Conservation (phyloP, 306 rosid species). For the Cucumis melo region DNA sequence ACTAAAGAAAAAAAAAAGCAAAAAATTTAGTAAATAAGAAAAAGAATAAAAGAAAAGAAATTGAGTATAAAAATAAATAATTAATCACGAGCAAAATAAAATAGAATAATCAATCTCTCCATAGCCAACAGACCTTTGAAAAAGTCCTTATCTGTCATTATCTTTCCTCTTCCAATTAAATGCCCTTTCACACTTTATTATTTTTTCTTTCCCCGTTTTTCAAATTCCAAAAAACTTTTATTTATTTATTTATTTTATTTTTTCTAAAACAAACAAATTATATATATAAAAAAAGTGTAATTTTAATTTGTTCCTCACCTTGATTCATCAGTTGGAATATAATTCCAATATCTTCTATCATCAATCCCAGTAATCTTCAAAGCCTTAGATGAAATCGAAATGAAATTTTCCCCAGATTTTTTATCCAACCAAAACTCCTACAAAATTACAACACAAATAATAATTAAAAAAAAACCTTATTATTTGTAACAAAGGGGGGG, state of each 20-base stretch:
- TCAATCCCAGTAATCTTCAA: conserved; percentile 75
- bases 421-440: conserved; percentile 71
- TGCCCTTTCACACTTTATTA: too few species aligned
- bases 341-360: conserved; percentile 85
- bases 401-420: conserved; percentile 35
- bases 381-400: conserved; percentile 55
- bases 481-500: not conserved
- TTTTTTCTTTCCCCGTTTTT: too few species aligned
- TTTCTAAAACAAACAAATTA: too few species aligned
- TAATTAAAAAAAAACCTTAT: too few species aligned
- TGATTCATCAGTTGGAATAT: conserved; percentile 62
- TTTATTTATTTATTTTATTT: too few species aligned
- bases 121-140: conserved; percentile 3
- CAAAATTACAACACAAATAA: not conserved
- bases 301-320: conserved; percentile 28
- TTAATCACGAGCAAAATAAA: not conserved
- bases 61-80: not conserved
- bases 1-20: too few species aligned
- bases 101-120: not conserved
- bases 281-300: too few species aligned
- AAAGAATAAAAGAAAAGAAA: not conserved
- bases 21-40: not conserved
- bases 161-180: not conserved
- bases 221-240: too few species aligned
- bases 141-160: conserved; percentile 11